A percentile compares a stretch with the other conserved stretches of the same genome.
Conservation (phyloP, 75 land plant genomes). For the Picea sitchensis region DNA sequence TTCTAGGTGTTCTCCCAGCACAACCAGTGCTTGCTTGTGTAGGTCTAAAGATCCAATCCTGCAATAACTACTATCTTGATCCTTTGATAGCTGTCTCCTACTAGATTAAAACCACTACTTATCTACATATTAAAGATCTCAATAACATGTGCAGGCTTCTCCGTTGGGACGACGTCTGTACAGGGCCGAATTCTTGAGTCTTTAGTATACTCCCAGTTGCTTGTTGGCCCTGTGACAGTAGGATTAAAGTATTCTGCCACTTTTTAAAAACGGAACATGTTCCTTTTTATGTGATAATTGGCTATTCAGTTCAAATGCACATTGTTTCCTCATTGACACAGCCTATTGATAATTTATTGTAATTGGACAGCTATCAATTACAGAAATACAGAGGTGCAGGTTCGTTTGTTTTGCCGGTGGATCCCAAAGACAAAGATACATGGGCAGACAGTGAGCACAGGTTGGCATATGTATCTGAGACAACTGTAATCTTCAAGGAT, state of each 20-base stretch:
- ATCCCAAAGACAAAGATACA: slow-evolving; percentile 38
- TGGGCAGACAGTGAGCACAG: slow-evolving; percentile 62
- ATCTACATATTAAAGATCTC: no score
- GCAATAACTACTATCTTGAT: not conserved
- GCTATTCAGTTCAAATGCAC: not conserved
- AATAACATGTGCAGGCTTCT: no score
- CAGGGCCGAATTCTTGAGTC: no score
- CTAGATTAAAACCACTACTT: not conserved
- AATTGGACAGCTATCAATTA: slow-evolving; percentile 32
- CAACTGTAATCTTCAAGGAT: slow-evolving; percentile 51
- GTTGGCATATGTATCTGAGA: slow-evolving; percentile 46
- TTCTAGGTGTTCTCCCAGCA: not conserved
- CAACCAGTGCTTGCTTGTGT: not conserved
- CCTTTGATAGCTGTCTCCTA: not conserved
- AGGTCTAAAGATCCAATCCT: not conserved
- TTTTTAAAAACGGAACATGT: not conserved
- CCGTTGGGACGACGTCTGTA: no score
- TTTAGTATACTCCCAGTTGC: not conserved
- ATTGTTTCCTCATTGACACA: slow-evolving; percentile 2
- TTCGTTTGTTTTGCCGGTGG: slow-evolving; percentile 43
- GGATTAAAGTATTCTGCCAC: not conserved
- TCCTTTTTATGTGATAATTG: not conserved
- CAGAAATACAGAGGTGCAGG: slow-evolving; percentile 44
- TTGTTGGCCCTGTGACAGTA: not conserved
- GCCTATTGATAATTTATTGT: not conserved